A percentile compares a stretch with the other conserved stretches of the same genome.
Evolutionary conservation across 768 basidiomycete genomes (phyloP).

Genomic region (Astraeus odoratus): DNA sequence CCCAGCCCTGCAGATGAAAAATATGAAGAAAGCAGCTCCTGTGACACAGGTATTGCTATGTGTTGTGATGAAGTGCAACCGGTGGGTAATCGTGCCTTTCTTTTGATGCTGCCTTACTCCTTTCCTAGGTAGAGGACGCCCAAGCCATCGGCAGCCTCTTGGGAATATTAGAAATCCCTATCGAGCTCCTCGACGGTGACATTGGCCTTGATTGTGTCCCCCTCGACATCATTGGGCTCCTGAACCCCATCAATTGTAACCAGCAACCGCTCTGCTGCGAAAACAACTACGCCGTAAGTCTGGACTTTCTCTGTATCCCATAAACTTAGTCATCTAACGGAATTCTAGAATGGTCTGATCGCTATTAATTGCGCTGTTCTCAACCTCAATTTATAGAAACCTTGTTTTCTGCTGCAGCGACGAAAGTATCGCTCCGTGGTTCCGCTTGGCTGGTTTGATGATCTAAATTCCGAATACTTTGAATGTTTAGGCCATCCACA

Average conservation of each 20-base stretch:
- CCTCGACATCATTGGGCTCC: conserved; percentile 5
- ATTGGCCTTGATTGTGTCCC: conserved; percentile 4
- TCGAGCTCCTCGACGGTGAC: conserved; percentile 8
- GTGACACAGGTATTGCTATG: conserved; percentile 4
- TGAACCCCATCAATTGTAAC: conserved; percentile 9
- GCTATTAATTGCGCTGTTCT: no score
- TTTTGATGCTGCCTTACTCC: no score
- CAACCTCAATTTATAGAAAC: no score
- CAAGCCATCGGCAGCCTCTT: background rate
- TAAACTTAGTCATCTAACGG: no score
- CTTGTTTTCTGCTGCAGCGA: no score
- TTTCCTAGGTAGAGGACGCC: background rate
- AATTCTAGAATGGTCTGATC: no score
- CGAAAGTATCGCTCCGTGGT: no score
- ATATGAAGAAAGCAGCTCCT: conserved; percentile 1
- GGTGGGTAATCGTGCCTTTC: background rate
- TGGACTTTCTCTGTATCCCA: no score
- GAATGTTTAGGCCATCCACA: no score
- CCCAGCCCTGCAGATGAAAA: background rate
- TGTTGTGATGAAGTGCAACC: conserved; percentile 11
- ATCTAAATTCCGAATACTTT: no score
- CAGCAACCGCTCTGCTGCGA: conserved; percentile 33
- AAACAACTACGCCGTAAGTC: conserved; percentile 31
- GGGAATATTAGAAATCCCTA: background rate
- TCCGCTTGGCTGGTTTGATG: no score